These are phyloP conservation scores for Zostera marina DNA, from an alignment of 116 monocot species.

Conservation along the genomic window DNA sequence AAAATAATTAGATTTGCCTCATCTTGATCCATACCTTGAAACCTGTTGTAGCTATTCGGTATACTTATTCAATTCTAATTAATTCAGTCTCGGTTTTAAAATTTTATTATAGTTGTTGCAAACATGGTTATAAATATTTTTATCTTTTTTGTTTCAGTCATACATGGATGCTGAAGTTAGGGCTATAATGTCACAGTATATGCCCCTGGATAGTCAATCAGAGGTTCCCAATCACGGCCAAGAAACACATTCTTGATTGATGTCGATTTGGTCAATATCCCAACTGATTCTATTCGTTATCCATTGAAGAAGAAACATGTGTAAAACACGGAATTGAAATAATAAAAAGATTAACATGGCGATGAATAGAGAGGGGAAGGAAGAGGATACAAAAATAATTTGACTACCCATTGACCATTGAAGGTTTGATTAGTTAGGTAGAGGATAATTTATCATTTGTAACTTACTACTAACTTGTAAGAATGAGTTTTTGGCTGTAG, in stretches of 20 bases:
- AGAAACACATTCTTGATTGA: constrained; percentile 7
- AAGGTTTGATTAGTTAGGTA: neutral
- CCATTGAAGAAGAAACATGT: too few relatives aligned
- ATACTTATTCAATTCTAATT: too few relatives aligned
- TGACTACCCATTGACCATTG: too few relatives aligned
- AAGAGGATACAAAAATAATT: too few relatives aligned
- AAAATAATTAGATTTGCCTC: too few relatives aligned
- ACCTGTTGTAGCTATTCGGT: too few relatives aligned
- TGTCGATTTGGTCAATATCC: neutral
- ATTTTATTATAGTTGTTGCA: neutral
- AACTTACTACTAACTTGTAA: neutral
- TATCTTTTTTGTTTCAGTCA: constrained; percentile 32
- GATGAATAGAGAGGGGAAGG: neutral
- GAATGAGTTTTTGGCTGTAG: neutral
- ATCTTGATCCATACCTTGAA: too few relatives aligned
- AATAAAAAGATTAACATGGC: neutral
- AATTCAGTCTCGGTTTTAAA: neutral
- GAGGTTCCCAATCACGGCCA: constrained; percentile 52
- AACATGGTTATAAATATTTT: neutral
- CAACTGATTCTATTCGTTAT: too few relatives aligned
- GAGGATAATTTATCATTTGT: neutral
- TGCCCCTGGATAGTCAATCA: constrained; percentile 88
- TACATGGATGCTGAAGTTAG: constrained; percentile 99
- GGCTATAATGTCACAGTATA: constrained; percentile 98
- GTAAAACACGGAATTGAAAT: neutral